Percentiles rank a stretch among this genome's conserved stretches.
phyloP scores from a whole-genome alignment of 2,329 filamentous ascomycete genomes.

The Coleophoma crateriformis region DNA sequence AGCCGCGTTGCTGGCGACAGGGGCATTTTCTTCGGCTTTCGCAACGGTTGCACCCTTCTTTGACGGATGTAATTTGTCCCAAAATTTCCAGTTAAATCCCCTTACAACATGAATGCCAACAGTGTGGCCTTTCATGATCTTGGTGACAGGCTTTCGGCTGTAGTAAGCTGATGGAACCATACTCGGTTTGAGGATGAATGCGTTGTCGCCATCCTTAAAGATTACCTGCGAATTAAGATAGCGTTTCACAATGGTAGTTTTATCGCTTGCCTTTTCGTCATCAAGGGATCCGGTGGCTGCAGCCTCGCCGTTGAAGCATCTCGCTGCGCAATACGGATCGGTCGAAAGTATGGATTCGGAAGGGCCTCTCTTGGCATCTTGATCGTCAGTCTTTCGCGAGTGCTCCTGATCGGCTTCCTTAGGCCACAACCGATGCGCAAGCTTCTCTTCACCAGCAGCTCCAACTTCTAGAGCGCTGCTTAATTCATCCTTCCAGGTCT shows the following conservation, averaged over 20 bases:
- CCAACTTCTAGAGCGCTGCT: slow-evolving; percentile 88
- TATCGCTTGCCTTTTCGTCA: slow-evolving; percentile 11
- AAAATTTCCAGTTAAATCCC: slow-evolving; percentile 74
- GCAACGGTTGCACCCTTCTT: slow-evolving; percentile 23
- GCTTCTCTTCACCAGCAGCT: slow-evolving; percentile 84
- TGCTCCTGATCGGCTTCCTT: slow-evolving; percentile 37
- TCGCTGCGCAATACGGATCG: slow-evolving; percentile 53
- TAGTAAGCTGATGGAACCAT: slow-evolving; percentile 82
- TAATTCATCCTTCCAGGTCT: slow-evolving; percentile 90
- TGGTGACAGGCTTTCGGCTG: slow-evolving; percentile 71
- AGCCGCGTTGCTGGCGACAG: slow-evolving; percentile 10
- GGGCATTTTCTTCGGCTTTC: slow-evolving; percentile 22
- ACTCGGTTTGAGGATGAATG: slow-evolving; percentile 82
- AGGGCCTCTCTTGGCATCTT: slow-evolving; percentile 16
- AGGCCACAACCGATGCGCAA: slow-evolving; percentile 75
- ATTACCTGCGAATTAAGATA: slow-evolving; percentile 79
- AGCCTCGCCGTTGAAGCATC: slow-evolving; percentile 54
- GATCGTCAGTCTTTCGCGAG: slow-evolving; percentile 22
- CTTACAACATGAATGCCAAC: slow-evolving; percentile 85
- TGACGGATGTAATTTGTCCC: slow-evolving; percentile 62
- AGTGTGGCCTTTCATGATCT: slow-evolving; percentile 71
- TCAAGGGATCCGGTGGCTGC: slow-evolving; percentile 45
- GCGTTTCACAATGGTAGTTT: slow-evolving; percentile 35
- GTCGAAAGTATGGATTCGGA: slow-evolving; percentile 20
- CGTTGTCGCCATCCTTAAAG: slow-evolving; percentile 71